Conservation (phyloP, 202 grass and related monocot species). For the Zoysia matrella region DNA sequence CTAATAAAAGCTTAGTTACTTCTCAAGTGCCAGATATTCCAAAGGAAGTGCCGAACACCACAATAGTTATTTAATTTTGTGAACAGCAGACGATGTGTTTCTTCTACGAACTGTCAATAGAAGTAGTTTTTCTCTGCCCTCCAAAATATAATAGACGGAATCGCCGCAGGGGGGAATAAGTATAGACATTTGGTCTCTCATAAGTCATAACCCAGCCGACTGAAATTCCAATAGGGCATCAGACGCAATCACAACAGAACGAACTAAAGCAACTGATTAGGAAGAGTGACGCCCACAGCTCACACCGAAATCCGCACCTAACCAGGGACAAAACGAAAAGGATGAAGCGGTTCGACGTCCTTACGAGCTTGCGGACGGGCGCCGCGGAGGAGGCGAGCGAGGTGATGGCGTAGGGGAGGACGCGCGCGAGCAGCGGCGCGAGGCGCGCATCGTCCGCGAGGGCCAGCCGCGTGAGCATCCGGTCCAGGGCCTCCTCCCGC, state of each 20-base stretch:
- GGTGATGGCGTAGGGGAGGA: constrained; percentile 89
- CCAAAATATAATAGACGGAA: neutral
- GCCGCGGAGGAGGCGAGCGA: constrained; percentile 70
- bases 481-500: constrained; percentile 77
- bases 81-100: neutral
- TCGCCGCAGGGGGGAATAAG: neutral
- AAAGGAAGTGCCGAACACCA: neutral
- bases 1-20: neutral
- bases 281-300: neutral
- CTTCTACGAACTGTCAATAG: neutral
- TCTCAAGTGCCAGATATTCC: neutral
- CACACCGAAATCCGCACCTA: neutral
- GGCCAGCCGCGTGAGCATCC: constrained; percentile 86
- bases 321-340: neutral
- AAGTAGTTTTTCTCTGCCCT: neutral
- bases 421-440: constrained; percentile 64
- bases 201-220: neutral
- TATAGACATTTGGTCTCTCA: neutral
- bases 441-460: constrained; percentile 75
- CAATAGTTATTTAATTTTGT: neutral
- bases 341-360: neutral
- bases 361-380: constrained; percentile 78
- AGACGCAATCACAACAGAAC: neutral
- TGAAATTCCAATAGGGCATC: constrained; percentile 1
- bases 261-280: neutral